phyloP scores from a whole-genome alignment of 176 grass and related monocot genomes.

The Oryza longistaminata region DNA sequence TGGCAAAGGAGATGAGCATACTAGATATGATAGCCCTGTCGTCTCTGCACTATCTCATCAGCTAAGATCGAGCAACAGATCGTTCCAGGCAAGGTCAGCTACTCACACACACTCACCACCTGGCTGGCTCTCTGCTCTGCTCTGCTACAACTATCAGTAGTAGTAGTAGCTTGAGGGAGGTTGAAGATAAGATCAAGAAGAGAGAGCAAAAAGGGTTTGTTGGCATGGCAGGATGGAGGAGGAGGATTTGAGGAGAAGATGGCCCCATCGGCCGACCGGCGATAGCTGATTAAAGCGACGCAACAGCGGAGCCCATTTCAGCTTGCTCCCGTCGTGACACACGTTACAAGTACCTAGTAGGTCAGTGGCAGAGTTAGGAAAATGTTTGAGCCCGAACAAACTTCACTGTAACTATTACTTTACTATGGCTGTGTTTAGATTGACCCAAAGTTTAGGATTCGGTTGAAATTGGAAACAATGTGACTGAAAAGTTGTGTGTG shows the following conservation, averaged over 20 bases:
- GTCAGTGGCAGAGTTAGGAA: too few relatives aligned
- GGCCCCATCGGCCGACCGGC: constrained; percentile 25
- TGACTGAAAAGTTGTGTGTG: too few relatives aligned
- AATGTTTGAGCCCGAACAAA: too few relatives aligned
- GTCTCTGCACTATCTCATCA: background rate
- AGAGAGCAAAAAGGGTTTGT: background rate
- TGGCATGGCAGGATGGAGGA: background rate
- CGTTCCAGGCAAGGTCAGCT: background rate
- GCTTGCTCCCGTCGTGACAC: constrained; percentile 41
- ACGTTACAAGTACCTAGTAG: constrained; percentile 8
- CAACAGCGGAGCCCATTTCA: constrained; percentile 37
- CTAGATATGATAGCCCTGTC: background rate
- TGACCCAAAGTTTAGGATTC: too few relatives aligned
- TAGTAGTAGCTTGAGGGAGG: background rate
- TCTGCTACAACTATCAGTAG: too few relatives aligned
- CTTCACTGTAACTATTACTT: too few relatives aligned
- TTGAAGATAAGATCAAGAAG: constrained; percentile 42
- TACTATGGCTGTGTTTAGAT: too few relatives aligned
- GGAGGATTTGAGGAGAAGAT: too few relatives aligned
- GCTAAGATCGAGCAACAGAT: background rate
- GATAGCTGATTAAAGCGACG: constrained; percentile 30
- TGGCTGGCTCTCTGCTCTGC: background rate
- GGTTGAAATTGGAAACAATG: too few relatives aligned
- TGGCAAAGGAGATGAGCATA: background rate
- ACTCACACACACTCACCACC: too few relatives aligned